Evolutionary conservation across 129 eudicot genomes (phyloP), one percentile per base, ranked within the genome.

Genomic region (Flaveria sonorensis): DNA sequence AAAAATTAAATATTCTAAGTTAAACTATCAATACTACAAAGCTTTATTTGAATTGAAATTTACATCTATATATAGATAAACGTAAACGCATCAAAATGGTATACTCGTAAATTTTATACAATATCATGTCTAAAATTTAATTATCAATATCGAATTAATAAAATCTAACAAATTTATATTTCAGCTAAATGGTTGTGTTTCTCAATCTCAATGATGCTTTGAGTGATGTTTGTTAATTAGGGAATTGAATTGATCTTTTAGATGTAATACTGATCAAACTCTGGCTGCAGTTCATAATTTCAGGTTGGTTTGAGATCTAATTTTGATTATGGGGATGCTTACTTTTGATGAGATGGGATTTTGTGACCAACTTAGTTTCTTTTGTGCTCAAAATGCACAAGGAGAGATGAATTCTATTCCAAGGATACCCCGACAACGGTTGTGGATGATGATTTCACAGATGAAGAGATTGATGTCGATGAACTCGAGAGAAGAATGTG

Each of bases 401-500:
- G 85, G 84, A 14, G 90, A 87, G 39, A 74, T 90, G 68, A 48
- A 42, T 43, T 81, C 81, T 24, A 77, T 77, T 11, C 86, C 76
- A 7, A 16, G 0, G 90, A 87, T 40, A 60, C 77, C 2, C 90
- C 85, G 64, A 74, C 68, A 0, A 76, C 74, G 2, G 73, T 62
- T 8, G 85, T 84, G 18, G 97, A 91, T 19, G 97, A 90, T 47
- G 96, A 92, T 77, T 87, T 83, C 46, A 73, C 83, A 0, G 97
- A 92, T 18, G 97, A 92, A 43, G 97, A 92, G 56, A 81, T 92
- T 5, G 96, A 92, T 46, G 90, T 89, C 2, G 97, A 92, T 80
- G 97, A 92, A 52, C 92, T 92, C 1, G 97, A 92, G 84, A 75
- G 88, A 56, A 70, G 96, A 76, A 80, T 92, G 92, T 91, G 97